A percentile compares a stretch with the other conserved stretches of the same genome.
phyloP scores from a whole-genome alignment of 2,329 filamentous ascomycete genomes.

The Fusarium sp. region DNA sequence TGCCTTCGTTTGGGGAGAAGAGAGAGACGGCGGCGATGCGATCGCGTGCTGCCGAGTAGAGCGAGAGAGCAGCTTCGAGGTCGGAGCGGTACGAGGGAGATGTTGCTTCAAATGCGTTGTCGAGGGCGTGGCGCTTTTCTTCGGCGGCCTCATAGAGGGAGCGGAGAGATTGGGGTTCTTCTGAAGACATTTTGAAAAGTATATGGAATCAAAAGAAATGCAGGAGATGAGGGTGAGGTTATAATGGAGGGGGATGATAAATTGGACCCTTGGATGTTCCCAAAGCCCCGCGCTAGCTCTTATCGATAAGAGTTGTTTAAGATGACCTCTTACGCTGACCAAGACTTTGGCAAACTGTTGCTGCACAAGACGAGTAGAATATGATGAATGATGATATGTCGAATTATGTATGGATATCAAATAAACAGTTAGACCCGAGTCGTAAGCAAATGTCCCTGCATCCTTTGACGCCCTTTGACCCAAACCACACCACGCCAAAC shows the following conservation, averaged over 20 bases:
- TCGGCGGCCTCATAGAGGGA: constrained; percentile 63
- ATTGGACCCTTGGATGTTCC: constrained; percentile 28
- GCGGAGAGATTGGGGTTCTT: constrained; percentile 62
- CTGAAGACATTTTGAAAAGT: constrained; percentile 47
- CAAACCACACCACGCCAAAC: constrained; percentile 3
- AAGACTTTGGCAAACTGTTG: background rate
- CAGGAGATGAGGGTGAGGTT: background rate
- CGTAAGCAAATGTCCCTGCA: constrained; percentile 19
- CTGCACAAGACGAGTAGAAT: too few relatives aligned
- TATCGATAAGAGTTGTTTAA: constrained; percentile 38
- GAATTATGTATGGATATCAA: constrained; percentile 25
- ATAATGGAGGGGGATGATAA: constrained; percentile 32
- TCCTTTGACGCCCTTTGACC: constrained; percentile 27
- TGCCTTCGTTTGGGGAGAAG: constrained; percentile 89
- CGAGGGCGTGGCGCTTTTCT: constrained; percentile 65
- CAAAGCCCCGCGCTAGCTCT: constrained; percentile 40
- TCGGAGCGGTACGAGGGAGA: constrained; percentile 74
- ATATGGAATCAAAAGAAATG: background rate
- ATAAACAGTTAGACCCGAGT: constrained; percentile 10
- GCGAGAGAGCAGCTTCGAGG: constrained; percentile 72
- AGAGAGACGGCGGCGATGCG: constrained; percentile 78
- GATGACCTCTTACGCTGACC: background rate
- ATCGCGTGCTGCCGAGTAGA: constrained; percentile 78
- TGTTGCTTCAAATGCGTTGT: constrained; percentile 72
- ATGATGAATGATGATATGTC: constrained; percentile 1